Evolutionary conservation across 768 basidiomycete genomes (phyloP).

Genomic region (Clavaria fumosa): DNA sequence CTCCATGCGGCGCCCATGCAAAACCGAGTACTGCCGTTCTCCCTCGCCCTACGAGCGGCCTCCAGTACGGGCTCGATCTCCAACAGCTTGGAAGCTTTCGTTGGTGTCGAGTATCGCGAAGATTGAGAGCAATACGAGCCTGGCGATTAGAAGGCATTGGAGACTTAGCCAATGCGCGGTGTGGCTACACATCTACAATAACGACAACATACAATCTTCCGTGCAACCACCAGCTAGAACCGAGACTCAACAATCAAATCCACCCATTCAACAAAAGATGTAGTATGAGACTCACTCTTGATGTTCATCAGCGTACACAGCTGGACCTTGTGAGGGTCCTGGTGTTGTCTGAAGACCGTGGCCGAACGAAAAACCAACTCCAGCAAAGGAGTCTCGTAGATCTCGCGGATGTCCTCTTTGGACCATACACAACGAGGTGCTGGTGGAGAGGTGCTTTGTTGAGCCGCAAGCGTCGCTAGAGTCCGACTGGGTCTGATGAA

Average conservation of each 20-base stretch:
- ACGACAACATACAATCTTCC: conserved; percentile 65
- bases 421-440: conserved; percentile 49
- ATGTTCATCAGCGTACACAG: conserved; percentile 98
- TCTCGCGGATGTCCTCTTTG: conserved; percentile 63
- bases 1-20: conserved; percentile 99
- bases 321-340: conserved; percentile 84
- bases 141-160: conserved; percentile 17
- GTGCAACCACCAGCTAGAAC: conserved; percentile 77
- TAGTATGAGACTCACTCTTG: conserved; percentile 55
- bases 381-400: conserved; percentile 77
- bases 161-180: conserved; percentile 1
- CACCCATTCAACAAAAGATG: conserved; percentile 14
- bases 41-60: conserved; percentile 88
- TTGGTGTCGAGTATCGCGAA: conserved; percentile 79
- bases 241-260: conserved; percentile 6
- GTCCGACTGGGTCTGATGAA: conserved; percentile 25
- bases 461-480: conserved; percentile 55
- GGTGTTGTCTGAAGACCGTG: conserved; percentile 67
- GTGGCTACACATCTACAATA: conserved; percentile 4
- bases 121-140: conserved; percentile 98
- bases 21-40: conserved; percentile 91
- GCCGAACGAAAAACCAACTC: conserved; percentile 84
- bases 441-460: conserved; percentile 16
- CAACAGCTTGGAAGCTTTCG: conserved; percentile 74
- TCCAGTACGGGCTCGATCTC: conserved; percentile 86